A percentile compares a stretch with the other conserved stretches of the same genome.
phyloP scores from a whole-genome alignment of 371 early-diverging fungal genomes.

The Mortierella sp. region DNA sequence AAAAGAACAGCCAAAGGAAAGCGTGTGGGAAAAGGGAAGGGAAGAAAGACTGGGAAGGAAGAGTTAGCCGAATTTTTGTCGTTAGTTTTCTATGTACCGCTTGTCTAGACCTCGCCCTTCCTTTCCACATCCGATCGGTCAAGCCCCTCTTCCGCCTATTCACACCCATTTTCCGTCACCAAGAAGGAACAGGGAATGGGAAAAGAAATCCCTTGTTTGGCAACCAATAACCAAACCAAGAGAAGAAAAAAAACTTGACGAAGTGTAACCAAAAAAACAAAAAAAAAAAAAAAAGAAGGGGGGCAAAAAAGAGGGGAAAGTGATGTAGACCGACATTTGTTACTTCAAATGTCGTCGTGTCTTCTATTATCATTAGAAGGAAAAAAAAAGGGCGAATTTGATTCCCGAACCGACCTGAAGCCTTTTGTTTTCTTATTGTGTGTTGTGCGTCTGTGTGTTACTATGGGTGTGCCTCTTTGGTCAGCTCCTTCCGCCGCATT shows the following conservation, averaged over 20 bases:
- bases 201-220: not conserved
- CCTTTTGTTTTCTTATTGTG: not conserved
- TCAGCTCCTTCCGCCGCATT: not conserved
- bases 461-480: no score
- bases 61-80: not conserved
- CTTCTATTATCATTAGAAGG: not conserved
- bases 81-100: not conserved
- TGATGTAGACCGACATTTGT: not conserved
- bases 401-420: not conserved
- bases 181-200: not conserved
- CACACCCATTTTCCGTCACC: not conserved
- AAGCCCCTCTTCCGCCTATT: not conserved
- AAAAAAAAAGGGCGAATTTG: not conserved
- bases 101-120: conserved; percentile 1
- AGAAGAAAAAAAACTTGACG: not conserved
- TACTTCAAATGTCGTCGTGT: not conserved
- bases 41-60: not conserved
- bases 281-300: not conserved
- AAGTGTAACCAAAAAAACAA: not conserved
- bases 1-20: not conserved
- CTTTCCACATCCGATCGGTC: not conserved
- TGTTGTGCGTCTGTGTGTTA: not conserved
- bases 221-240: not conserved
- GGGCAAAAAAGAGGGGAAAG: not conserved
- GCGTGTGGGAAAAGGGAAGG: not conserved